These are phyloP conservation scores for Lanmaoa pseudosensibilis DNA, from an alignment of 768 basidiomycete species.

Conservation along the genomic window DNA sequence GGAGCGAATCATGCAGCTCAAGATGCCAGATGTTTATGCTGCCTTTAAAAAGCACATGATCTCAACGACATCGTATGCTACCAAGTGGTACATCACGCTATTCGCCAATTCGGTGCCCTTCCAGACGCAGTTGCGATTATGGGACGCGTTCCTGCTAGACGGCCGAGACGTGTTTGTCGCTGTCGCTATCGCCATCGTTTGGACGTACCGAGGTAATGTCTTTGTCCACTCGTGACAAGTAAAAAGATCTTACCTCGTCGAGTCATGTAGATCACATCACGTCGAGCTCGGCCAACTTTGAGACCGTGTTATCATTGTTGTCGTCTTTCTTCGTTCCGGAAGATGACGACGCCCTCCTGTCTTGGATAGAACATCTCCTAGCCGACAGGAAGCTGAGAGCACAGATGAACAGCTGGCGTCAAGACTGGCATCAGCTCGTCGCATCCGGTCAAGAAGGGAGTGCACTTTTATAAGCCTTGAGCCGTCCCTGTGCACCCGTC, in stretches of 20 bases:
- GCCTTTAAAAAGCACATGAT: constrained; percentile 89
- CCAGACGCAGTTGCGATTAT: constrained; percentile 89
- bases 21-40: constrained; percentile 87
- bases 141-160: constrained; percentile 92
- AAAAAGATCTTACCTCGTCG: constrained; percentile 3
- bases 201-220: constrained; percentile 79
- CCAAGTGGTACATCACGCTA: constrained; percentile 99
- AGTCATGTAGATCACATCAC: constrained; percentile 72
- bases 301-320: constrained; percentile 85
- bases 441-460: constrained; percentile 58
- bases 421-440: constrained; percentile 76
- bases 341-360: constrained; percentile 77
- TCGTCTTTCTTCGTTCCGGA: constrained; percentile 96
- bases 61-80: constrained; percentile 92
- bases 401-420: constrained; percentile 74
- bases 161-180: constrained; percentile 88
- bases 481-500: background rate
- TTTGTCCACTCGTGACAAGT: background rate
- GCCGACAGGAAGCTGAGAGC: constrained; percentile 63
- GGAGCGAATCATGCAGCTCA: constrained; percentile 80
- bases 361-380: constrained; percentile 72
- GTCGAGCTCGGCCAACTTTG: constrained; percentile 76
- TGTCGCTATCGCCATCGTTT: constrained; percentile 84
- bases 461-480: constrained; percentile 51
- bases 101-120: constrained; percentile 96